Base-by-base conservation (phyloP, 2,329 filamentous ascomycete species). In the Coniella vitis region DNA sequence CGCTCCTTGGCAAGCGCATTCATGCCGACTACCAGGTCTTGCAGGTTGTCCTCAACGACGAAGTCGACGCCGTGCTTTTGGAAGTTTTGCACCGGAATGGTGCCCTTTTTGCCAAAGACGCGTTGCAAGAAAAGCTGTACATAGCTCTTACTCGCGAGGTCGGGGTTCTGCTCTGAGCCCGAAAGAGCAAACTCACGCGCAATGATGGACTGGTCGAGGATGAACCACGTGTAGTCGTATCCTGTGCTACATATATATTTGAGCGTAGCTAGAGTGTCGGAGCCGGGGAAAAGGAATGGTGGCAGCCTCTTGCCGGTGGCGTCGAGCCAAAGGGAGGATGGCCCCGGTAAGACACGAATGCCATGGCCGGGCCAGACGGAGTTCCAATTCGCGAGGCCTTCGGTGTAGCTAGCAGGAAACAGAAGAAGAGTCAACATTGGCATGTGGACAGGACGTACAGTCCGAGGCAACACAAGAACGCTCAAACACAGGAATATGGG, bases 141-240 rank as follows among this genome's bases (percentile, higher is more conserved):
- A 40, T 76, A 63, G 58, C 73, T 80, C 65, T 83, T 83, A 59
- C 60, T 63, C 1, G 78, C 79, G 25, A 83, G 54, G 55, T 83
- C 79, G 0, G 77, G 76, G 63, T 83, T 83, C 65, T 83, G 79
- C 63, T 83, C 79, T 0, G 77, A 81, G 8, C 79, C 79, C 0
- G 79, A 83, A 1, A 83, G 71, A 12, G 74, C 77, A 50, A 83
- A 82, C 61, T 83, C 79, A 17, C 73, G 70, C n/a, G 75, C 74
- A 40, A 82, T 75, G 56, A 83, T 82, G 58, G 64, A 65, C 53
- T 76, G 74, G 59, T 78, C 70, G 2, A 79, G 69, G 47, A 83
- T 70, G 63, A 83, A 83, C 79, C 79, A 83, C 2, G 73, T 74
- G 65, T 83, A 83, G 60, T 81, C 78, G 63, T 80, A 74, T 0